Base-by-base conservation (phyloP, 2,329 filamentous ascomycete genomes). In the Drechslerella coelobrocha region DNA sequence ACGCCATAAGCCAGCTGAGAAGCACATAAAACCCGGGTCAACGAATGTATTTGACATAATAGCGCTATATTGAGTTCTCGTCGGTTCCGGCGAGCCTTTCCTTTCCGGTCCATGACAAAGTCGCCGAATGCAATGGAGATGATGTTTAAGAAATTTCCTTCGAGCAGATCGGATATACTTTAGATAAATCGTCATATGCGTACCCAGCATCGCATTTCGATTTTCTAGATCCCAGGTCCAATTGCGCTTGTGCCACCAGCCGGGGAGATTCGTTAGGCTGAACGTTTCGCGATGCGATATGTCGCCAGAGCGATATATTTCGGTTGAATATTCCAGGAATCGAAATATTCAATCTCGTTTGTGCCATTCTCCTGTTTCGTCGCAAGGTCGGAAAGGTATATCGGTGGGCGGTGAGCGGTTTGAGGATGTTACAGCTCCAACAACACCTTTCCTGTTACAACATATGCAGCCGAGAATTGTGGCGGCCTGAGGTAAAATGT, bases 101-200 rank as follows among this genome's bases (percentile, higher is more conserved):
- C 39, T 52, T 69, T 62, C 57, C 51, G 57, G 48, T 41, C 52
- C 23, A 21, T 31, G 23, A 21, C 19, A 41, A 59, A 61, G 52
- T 69, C 65, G 65, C 65, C 65, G 65, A 69, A 57, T 56, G 57
- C n/a, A n/a, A n/a, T n/a, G n/a, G n/a, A n/a, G n/a, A n/a, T n/a
- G n/a, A 43, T 31, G 26, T 29, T 54, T 48, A 10, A 50, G 47
- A 47, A 23, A 4, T 62, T 56, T 47, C 51, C 27, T 24, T 24
- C 8, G 37, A 31, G 27, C 52, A 62, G 24, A 61, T 60, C 41
- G 50, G 41, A n/a, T n/a, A n/a, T 34, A 39, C 52, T 29, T 55
- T 24, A 50, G 65, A 59, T 61, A 56, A 45, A 62, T 69, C 63
- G 56, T 24, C 52, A 57, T 55, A 60, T n/a, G n/a, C n/a, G n/a